Base-by-base conservation (phyloP, 2,329 filamentous ascomycete genomes). In the Neocatenulostroma microsporum region DNA sequence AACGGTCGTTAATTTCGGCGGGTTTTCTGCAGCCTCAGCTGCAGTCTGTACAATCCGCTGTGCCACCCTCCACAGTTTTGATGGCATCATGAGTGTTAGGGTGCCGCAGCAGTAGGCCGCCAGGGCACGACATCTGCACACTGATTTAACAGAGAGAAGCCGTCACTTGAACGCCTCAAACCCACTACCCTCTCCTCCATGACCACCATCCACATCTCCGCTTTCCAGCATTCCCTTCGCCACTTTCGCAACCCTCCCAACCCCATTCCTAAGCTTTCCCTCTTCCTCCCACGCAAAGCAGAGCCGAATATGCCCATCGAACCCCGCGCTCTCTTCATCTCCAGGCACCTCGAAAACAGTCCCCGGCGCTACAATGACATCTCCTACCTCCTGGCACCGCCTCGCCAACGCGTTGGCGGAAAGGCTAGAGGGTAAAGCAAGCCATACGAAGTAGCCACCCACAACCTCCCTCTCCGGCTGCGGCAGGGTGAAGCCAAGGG, bases 391-490 rank as follows among this genome's bases (percentile, higher is more conserved):
- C 51, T 71, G 63, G 12, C 80, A 80, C 25, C 67, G 65, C 48
- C 69, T 62, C 5, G 74, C 74, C 21, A 86, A 64, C 6, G 70
- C 67, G 21, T 62, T 62, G 23, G 72, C 76, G 7, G 69, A 66
- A 36, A 81, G 62, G 29, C 55, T 37, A 44, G 57, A 44, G 0
- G 80, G 78, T 4, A 94, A 59, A 2, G 68, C 70, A 18, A 93
- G 60, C 86, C 86, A 94, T 31, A 94, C 66, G 57, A 94, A 94
- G 57, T 89, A 94, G 0, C 87, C 87, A 0, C 87, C 87, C 20
- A 80, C 81, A 3, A 80, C 58, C 3, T 64, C 56, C 21, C 65
- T 60, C 37, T 64, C 57, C 1, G 58, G 50, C 37, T 72, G 61
- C 11, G 60, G 58, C 24, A 67, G 41, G 50, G 60, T 48, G 63